phyloP scores from a whole-genome alignment of 305 asterid species.

The Stenogyne calaminthoides region DNA sequence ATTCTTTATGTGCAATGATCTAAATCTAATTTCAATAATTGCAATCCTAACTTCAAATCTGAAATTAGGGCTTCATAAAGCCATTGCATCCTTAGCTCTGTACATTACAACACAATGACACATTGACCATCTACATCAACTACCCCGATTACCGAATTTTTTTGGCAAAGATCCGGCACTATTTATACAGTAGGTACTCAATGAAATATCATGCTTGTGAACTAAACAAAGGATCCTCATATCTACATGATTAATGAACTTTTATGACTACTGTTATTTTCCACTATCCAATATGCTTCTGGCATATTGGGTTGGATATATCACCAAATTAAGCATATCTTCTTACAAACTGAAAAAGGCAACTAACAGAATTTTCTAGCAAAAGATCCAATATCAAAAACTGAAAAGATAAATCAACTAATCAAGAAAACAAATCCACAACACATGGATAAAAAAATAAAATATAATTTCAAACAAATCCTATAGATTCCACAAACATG shows the following conservation, averaged over 20 bases:
- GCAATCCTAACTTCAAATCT: neutral
- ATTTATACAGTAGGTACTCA: neutral
- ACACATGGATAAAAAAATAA: conserved; percentile 5
- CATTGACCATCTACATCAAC: neutral
- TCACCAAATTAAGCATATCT: neutral
- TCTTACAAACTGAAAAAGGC: neutral
- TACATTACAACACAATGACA: neutral
- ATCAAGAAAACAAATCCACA: neutral
- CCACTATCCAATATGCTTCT: neutral
- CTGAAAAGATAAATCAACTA: neutral
- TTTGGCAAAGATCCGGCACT: neutral
- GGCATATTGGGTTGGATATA: neutral
- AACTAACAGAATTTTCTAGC: neutral
- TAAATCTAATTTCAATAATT: neutral
- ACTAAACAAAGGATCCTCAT: neutral
- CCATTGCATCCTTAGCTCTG: neutral
- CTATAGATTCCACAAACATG: conserved; percentile 26
- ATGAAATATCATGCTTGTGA: conserved; percentile 2
- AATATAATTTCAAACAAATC: conserved; percentile 1
- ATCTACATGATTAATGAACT: neutral
- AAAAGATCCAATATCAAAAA: neutral
- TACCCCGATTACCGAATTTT: neutral
- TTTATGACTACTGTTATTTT: neutral
- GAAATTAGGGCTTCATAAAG: neutral
- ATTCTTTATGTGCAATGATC: neutral